phyloP scores from a whole-genome alignment of 495 filamentous ascomycete genomes.

The Staphylotrichum longicolle region DNA sequence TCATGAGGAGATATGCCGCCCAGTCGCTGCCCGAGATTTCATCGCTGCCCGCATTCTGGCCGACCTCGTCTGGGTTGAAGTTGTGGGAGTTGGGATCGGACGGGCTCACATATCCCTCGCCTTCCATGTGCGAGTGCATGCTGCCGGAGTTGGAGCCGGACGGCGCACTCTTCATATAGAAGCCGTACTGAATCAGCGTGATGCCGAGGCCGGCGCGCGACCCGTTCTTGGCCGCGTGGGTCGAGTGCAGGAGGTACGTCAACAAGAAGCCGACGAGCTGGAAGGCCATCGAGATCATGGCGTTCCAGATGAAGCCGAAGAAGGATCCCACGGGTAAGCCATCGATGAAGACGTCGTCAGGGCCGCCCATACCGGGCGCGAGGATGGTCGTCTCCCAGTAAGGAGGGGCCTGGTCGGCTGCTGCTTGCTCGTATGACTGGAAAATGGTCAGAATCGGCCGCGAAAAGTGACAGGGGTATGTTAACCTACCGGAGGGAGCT shows the following conservation, averaged over 20 bases:
- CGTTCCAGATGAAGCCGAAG: constrained; percentile 97
- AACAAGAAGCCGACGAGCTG: constrained; percentile 94
- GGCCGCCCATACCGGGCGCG: constrained; percentile 75
- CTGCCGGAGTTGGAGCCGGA: constrained; percentile 39
- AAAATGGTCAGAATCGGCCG: constrained; percentile 30
- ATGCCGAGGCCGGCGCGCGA: constrained; percentile 92
- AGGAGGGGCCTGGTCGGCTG: constrained; percentile 91
- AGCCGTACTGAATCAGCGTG: constrained; percentile 94
- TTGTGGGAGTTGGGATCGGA: constrained; percentile 86
- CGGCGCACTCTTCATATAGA: constrained; percentile 70
- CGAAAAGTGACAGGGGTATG: not conserved
- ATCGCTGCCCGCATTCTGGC: constrained; percentile 31
- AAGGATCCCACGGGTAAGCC: constrained; percentile 93
- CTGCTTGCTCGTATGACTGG: constrained; percentile 97
- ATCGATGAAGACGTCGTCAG: constrained; percentile 93
- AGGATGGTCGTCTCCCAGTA: constrained; percentile 99
- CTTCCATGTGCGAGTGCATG: constrained; percentile 47
- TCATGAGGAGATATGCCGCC: constrained; percentile 92
- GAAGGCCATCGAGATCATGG: constrained; percentile 98
- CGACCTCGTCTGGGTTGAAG: constrained; percentile 71
- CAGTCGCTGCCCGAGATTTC: constrained; percentile 66
- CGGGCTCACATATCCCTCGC: constrained; percentile 59
- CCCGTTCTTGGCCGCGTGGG: constrained; percentile 96
- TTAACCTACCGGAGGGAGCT: constrained; percentile 82
- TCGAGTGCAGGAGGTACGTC: constrained; percentile 96